Evolutionary conservation across 306 rosid species (phyloP), one percentile per base, ranked within the genome.

Genomic region (Cucumis hystrix): DNA sequence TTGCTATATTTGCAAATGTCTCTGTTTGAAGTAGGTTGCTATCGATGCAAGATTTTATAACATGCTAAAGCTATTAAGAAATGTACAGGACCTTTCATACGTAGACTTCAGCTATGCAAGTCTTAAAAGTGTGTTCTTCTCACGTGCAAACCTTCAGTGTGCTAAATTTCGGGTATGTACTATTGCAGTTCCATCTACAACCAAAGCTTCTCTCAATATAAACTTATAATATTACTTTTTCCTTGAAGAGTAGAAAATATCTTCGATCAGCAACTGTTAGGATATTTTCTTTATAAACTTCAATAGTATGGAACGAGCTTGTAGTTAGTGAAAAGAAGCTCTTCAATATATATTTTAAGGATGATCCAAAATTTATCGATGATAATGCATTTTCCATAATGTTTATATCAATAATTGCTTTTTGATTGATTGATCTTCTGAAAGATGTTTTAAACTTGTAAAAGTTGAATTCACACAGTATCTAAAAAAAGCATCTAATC

Each of bases 31-130:
- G 21, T 9, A 17, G 17, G 33, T 35, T 56, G 35, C 37, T 35
- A 52, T 16, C 5, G 0, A 75, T 35, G 67, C 39, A 75, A 75
- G 39, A 14, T 40, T 9, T 12, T 8, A 58, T 75, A 21, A 18
- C 61, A 52, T 28, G 62, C 37, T 83, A 58, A 86, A 37, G 61
- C 49, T 47, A 35, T 78, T 54, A 77, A 63, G 35, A 79, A 28
- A 81, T 73, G 72, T 80, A 85, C 96, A 94, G 98, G 98, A 94
- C 76, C 80, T 94, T 21, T 94, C 97, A 76, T 59, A 1, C 49
- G 97, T 89, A 72, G 98, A 94, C 87, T 94, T 94, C 86, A 92
- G 98, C 85, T 86, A 84, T 87, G 98, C 97, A n/a, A 90, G 97
- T 80, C 89, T 92, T 83, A 92, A 80, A 82, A 89, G 87, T 71